Evolutionary conservation across 768 basidiomycete species (phyloP).

Genomic region (Lyophyllum shimeji): DNA sequence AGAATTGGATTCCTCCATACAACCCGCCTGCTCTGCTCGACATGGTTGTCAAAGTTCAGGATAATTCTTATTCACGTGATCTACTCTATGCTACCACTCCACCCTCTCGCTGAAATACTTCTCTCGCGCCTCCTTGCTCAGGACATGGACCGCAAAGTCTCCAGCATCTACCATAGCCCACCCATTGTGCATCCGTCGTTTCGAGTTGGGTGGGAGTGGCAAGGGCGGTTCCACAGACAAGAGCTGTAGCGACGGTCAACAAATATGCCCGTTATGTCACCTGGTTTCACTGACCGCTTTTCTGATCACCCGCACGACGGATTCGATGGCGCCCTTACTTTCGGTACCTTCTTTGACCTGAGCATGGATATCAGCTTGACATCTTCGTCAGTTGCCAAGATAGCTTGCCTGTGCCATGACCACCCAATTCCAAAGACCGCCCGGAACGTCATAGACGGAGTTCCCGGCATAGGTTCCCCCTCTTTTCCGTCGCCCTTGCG

Average conservation of each 20-base stretch:
- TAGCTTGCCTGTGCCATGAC: slow-evolving; percentile 64
- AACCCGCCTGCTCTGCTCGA: slow-evolving; percentile 81
- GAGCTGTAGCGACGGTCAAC: slow-evolving; percentile 39
- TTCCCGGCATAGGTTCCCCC: slow-evolving; percentile 71
- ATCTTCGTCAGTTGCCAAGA: neutral
- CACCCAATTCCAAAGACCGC: slow-evolving; percentile 77
- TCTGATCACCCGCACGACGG: slow-evolving; percentile 65
- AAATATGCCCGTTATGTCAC: neutral
- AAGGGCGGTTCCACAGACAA: slow-evolving; percentile 57
- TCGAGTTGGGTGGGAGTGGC: slow-evolving; percentile 60
- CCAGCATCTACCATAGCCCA: slow-evolving; percentile 88
- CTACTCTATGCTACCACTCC: slow-evolving; percentile 15
- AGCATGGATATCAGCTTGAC: slow-evolving; percentile 3
- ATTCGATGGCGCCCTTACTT: slow-evolving; percentile 74
- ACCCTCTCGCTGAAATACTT: slow-evolving; percentile 58
- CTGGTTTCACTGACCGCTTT: slow-evolving; percentile 55
- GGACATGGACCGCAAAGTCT: slow-evolving; percentile 74
- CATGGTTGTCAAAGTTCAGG: slow-evolving; percentile 41
- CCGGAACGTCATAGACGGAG: slow-evolving; percentile 48
- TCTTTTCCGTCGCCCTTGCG: slow-evolving; percentile 63
- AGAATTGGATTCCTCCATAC: slow-evolving; percentile 87
- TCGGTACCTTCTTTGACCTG: slow-evolving; percentile 87
- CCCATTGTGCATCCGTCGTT: slow-evolving; percentile 59
- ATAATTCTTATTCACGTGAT: slow-evolving; percentile 16
- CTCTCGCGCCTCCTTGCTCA: slow-evolving; percentile 64